phyloP scores from a whole-genome alignment of 2,329 filamentous ascomycete species.

The Exserohilum turcica region DNA sequence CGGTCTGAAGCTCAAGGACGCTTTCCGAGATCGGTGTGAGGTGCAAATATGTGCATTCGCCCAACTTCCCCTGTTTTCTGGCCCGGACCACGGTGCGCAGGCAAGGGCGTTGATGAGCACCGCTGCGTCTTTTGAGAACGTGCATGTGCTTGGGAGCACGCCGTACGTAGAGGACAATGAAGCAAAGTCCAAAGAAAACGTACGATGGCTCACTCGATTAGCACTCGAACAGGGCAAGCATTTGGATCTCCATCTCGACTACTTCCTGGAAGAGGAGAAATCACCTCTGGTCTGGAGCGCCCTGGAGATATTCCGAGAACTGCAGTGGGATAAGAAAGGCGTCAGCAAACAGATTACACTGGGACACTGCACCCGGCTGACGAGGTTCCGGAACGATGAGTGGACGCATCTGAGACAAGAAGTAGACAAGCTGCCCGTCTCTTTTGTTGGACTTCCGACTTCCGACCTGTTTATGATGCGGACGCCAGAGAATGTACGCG shows the following conservation, averaged over 20 bases:
- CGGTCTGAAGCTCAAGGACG: slow-evolving; percentile 61
- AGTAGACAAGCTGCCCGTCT: slow-evolving; percentile 62
- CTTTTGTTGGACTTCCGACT: slow-evolving; percentile 71
- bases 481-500: slow-evolving; percentile 55
- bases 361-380: slow-evolving; percentile 72
- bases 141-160: slow-evolving; percentile 69
- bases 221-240: slow-evolving; percentile 60
- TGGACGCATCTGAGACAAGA: slow-evolving; percentile 56
- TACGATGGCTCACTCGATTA: slow-evolving; percentile 65
- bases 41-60: slow-evolving; percentile 74
- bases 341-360: slow-evolving; percentile 51
- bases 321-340: slow-evolving; percentile 54
- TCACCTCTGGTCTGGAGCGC: slow-evolving; percentile 62
- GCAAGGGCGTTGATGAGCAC: slow-evolving; percentile 59
- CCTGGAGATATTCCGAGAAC: slow-evolving; percentile 56
- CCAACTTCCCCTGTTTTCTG: slow-evolving; percentile 70
- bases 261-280: slow-evolving; percentile 61
- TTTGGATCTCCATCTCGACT: slow-evolving; percentile 75
- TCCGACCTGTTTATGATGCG: slow-evolving; percentile 76
- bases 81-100: slow-evolving; percentile 53
- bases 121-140: slow-evolving; percentile 50
- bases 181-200: slow-evolving; percentile 59
- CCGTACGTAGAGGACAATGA: slow-evolving; percentile 69
- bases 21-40: slow-evolving; percentile 59
- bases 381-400: slow-evolving; percentile 57